Base-by-base conservation (phyloP, 306 rosid genomes). In the Citrullus colocynthis region DNA sequence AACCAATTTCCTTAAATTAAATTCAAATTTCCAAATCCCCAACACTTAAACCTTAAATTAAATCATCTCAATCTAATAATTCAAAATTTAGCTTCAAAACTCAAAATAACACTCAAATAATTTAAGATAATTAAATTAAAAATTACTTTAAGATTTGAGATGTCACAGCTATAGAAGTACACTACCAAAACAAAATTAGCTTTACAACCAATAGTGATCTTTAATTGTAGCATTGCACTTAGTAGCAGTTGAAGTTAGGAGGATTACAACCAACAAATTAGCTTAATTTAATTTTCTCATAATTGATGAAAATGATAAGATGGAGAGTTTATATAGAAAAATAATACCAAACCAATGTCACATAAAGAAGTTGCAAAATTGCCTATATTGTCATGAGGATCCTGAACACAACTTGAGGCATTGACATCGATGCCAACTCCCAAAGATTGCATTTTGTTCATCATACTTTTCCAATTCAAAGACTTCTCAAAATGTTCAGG, bases 401-500 rank as follows among this genome's bases (percentile, higher is more conserved):
- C 78, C 55, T 86, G 88, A 78, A 84, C 75, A 83, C 77, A 73
- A 78, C 77, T 82, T 52, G 87, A 81, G 7, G 82, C 74, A 84
- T 74, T 69, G 79, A 39, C 80, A 87, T 84, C 85, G 84, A 87
- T 71, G 67, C 83, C 82, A 41, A 97, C 91, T 55, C 89, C 97
- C 96, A 89, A 49, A 16, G 89, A 85, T 82, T 88, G 96, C 85
- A 95, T 78, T 84, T 92, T 89, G 87, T 88, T 88, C 62, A 62
- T 95, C 78, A 95, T 88, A 63, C 83, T 89, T 83, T 90, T 92
- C 97, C 95, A 95, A 78, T 87, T 82, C 97, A 90, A 56, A 88
- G 77, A 79, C 89, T 89, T 81, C 82, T 85, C 21, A 88, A 80
- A 65, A 92, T 41, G 44, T 95, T 87, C n/a, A n/a, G n/a, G n/a